phyloP scores from a whole-genome alignment of 148 eudicot species.

The Beta vulgaris region DNA sequence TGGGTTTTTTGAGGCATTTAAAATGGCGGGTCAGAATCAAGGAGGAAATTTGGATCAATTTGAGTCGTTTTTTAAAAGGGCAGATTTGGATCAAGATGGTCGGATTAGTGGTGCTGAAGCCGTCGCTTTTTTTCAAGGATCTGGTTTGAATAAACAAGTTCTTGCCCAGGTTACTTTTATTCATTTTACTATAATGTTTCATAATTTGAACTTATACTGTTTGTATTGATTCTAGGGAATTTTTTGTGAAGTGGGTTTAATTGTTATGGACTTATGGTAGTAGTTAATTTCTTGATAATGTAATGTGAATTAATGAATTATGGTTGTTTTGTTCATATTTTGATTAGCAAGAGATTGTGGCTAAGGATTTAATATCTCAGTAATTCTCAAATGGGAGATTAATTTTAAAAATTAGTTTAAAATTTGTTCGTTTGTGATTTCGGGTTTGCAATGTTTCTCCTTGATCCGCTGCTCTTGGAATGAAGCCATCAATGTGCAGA shows the following conservation, averaged over 20 bases:
- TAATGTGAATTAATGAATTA: not conserved
- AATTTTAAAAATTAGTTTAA: not conserved
- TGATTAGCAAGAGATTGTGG: too few relatives aligned
- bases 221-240: constrained; percentile 8
- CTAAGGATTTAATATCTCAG: too few relatives aligned
- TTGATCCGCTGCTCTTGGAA: too few relatives aligned
- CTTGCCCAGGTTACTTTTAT: constrained; percentile 72
- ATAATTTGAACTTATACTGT: not conserved
- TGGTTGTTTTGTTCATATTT: not conserved
- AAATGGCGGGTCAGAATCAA: constrained; percentile 42
- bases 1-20: constrained; percentile 11
- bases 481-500: too few relatives aligned
- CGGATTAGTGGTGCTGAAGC: constrained; percentile 95
- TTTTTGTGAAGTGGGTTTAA: not conserved
- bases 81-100: constrained; percentile 93
- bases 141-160: constrained; percentile 74
- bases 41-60: constrained; percentile 56
- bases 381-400: not conserved
- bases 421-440: not conserved
- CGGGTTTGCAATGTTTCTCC: not conserved
- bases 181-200: not conserved
- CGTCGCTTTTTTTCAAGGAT: constrained; percentile 79
- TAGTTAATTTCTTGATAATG: not conserved
- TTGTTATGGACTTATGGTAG: not conserved
- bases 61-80: constrained; percentile 69